A percentile compares a stretch with the other conserved stretches of the same genome.
Conservation (phyloP, 1,284 basidiomycete genomes). For the Rhodotorula mucilaginosa region DNA sequence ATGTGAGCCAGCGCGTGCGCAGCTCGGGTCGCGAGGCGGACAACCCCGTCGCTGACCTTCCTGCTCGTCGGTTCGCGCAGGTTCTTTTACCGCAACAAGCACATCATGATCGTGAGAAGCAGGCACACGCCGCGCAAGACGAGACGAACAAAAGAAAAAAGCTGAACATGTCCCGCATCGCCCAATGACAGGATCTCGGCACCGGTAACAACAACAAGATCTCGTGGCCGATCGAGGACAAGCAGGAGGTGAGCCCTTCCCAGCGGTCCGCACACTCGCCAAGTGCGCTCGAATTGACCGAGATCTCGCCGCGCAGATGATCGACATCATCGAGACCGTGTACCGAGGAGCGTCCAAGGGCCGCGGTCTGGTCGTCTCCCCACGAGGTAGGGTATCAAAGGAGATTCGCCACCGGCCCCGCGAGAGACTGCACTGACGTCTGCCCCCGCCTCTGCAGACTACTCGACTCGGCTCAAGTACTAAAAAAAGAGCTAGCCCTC, state of each 20-base stretch:
- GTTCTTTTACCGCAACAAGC: constrained; percentile 95
- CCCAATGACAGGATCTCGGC: constrained; percentile 50
- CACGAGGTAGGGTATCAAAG: constrained; percentile 66
- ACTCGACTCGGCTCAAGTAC: constrained; percentile 79
- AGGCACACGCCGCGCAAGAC: no score
- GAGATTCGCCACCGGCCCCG: background rate
- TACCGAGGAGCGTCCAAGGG: constrained; percentile 97
- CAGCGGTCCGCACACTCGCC: background rate
- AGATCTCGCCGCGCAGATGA: constrained; percentile 61
- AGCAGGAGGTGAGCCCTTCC: constrained; percentile 71
- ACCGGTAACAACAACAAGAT: constrained; percentile 99
- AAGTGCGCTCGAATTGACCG: background rate
- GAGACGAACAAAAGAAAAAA: background rate
- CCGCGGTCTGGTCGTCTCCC: constrained; percentile 94
- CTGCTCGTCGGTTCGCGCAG: constrained; percentile 1
- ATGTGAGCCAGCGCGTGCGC: constrained; percentile 59
- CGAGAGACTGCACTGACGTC: background rate
- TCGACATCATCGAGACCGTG: constrained; percentile 97
- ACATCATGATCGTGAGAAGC: constrained; percentile 89
- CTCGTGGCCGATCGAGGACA: constrained; percentile 96
- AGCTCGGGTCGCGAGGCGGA: no score
- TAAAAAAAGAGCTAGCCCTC: constrained; percentile 45
- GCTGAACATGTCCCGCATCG: background rate
- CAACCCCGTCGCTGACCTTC: background rate
- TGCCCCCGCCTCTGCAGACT: constrained; percentile 56